Percentiles rank a stretch among this genome's conserved stretches.
phyloP scores from a whole-genome alignment of 345 rosid species.

The Physaria fendleri region DNA sequence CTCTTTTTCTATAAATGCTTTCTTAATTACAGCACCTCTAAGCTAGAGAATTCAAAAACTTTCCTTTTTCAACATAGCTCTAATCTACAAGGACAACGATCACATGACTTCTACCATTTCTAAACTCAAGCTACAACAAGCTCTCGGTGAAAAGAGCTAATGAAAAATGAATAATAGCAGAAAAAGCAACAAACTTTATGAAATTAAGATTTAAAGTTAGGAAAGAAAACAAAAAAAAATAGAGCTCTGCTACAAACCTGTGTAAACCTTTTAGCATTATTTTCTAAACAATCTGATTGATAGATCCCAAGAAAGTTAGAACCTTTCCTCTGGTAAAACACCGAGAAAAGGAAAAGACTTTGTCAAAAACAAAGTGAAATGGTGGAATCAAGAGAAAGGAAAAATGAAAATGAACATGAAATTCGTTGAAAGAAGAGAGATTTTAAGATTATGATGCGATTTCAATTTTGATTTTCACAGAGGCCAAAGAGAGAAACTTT shows the following conservation, averaged over 20 bases:
- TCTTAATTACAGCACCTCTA: background rate
- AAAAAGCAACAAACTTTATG: no score
- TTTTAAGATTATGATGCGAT: conserved; percentile 13
- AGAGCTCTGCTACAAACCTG: conserved; percentile 19
- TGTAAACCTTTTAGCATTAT: conserved; percentile 16
- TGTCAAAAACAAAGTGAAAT: conserved; percentile 14
- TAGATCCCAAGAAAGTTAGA: conserved; percentile 25
- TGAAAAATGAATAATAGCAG: no score
- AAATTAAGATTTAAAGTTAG: conserved; percentile 14
- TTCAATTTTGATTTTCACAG: conserved; percentile 14
- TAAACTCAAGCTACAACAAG: conserved; percentile 10
- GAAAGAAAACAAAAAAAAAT: background rate
- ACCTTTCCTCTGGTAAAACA: background rate
- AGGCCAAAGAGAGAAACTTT: conserved; percentile 17
- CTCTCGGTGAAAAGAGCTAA: no score
- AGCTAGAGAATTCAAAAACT: background rate
- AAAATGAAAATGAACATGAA: background rate
- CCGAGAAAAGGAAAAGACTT: background rate
- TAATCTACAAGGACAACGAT: background rate
- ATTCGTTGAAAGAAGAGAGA: background rate
- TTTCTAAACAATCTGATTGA: conserved; percentile 20
- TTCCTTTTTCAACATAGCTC: background rate
- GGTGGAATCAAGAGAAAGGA: conserved; percentile 27
- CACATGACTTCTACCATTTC: conserved; percentile 4
- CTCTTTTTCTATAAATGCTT: background rate